Evolutionary conservation across 140 eudicot genomes (phyloP), one percentile per base, ranked within the genome.

Genomic region (Cichorium intybus): DNA sequence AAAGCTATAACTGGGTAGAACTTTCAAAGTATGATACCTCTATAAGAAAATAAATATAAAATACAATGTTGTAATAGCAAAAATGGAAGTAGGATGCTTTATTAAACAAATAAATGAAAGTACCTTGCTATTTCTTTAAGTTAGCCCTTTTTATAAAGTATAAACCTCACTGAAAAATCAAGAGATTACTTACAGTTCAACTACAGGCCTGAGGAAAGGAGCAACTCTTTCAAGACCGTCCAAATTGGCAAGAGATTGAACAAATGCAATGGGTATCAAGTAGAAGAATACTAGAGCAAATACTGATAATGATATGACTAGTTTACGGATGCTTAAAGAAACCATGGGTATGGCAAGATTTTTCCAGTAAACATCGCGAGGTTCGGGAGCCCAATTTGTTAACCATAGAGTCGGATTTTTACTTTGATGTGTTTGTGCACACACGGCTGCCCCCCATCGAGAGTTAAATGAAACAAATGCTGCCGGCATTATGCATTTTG

Each of bases 381-480:
- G 99, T 67, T 94, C 99, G 10, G 99, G 99, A 55, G 99, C 99
- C 99, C 99, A 94, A 33, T 82, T 75, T 10, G 99, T 94, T 70
- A 94, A 59, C 97, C 97, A 94, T 12, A 86, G 53, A 68, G 95
- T 94, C 17, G 99, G 99, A 39, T 89, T 94, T 76, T 84, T 94
- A 83, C 97, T 94, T 82, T 94, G 99, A 33, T 84, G 87, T 71
- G 99, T 94, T 68, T 94, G 97, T 55, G 99, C 99, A 84, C 97
- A 94, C 4, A 94, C 95, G 26, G 97, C 93, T 3, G 99, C 95
- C 4, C 95, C 99, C 95, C 97, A 84, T 58, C 97, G 82, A 12
- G 99, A 82, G 67, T 89, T 84, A 14, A 94, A 94, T 0, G 95
- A 94, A 35, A 94, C 99, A 72, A 94, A 94, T 70, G 95, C 90